Base-by-base conservation (phyloP, 202 grass and related monocot genomes). In the Saccharum hybrid region DNA sequence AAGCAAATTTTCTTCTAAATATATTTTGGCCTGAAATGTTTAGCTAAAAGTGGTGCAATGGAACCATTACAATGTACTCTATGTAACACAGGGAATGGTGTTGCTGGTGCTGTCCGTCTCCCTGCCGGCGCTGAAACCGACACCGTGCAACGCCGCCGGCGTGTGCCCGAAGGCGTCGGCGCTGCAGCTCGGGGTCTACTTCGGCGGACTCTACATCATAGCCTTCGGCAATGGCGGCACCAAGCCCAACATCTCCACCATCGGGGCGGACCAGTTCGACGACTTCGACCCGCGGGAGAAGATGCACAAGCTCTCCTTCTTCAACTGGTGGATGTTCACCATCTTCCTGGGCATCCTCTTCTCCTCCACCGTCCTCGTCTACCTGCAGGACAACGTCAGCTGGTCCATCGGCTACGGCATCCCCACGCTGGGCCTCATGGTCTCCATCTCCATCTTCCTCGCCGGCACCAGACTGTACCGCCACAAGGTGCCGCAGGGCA, bases 251-350 rank as follows among this genome's bases (percentile, higher is more conserved):
- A 89, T 97, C 79, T 94, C 92, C 8, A 97, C 94, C 39, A 92
- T 97, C 19, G 94, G 92, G 4, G 94, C 94, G 4, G 91, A 94
- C 90, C 94, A 97, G 82, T 97, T 97, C 73, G 94, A 97, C 84
- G 88, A 91, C 5, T 90, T 88, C 62, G 26, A 94, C 77, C 81
- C 86, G 21, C 74, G 67, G 65, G 94, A 97, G 81, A 81, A 81
- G 64, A 43, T 68, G 22, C 90, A 90, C 8, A 97, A 97, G 79
- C 88, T 94, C 33, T 97, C 92, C 66, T 97, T 97, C 69, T 97
- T 97, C 88, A 97, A 94, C 82, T 97, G 94, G 94, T 97, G 92
- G 94, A 94, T 92, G 92, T 88, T 90, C 82, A 91, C 83, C 84
- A 89, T 94, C 65, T 94, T 92, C 77, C 63, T 91, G 0, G 92